phyloP scores from a whole-genome alignment of 2,329 filamentous ascomycete genomes.

The Hansfordia pulvinata region DNA sequence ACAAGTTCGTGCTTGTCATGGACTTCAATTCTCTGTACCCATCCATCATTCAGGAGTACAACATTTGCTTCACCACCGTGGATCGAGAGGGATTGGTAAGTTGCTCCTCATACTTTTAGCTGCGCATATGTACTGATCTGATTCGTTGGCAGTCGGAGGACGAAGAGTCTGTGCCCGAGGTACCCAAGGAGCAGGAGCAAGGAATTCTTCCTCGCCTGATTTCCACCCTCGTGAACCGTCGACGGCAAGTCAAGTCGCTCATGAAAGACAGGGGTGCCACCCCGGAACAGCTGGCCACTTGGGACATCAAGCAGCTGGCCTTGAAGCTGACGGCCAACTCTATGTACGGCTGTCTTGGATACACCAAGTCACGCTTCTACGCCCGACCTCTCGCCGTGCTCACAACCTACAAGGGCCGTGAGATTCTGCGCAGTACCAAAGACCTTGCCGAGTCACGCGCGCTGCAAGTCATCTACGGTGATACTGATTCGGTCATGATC shows the following conservation, averaged over 20 bases:
- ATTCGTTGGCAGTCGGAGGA: constrained; percentile 53
- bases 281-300: constrained; percentile 74
- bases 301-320: constrained; percentile 96
- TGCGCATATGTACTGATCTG: constrained; percentile 14
- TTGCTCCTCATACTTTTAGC: constrained; percentile 3
- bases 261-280: constrained; percentile 93
- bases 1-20: constrained; percentile 98
- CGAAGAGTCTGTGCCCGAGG: constrained; percentile 79
- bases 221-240: constrained; percentile 75
- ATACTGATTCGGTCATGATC: constrained; percentile 99
- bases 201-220: constrained; percentile 87
- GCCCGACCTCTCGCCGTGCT: constrained; percentile 88
- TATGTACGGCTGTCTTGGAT: constrained; percentile 98
- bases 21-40: constrained; percentile 99
- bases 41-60: constrained; percentile 97
- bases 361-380: constrained; percentile 94
- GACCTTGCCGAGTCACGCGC: constrained; percentile 85
- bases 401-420: constrained; percentile 92
- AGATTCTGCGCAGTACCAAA: constrained; percentile 93
- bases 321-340: constrained; percentile 97
- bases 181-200: constrained; percentile 63
- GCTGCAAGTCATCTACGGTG: constrained; percentile 93
- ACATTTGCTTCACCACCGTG: constrained; percentile 98
- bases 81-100: constrained; percentile 61
- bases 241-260: constrained; percentile 83